Base-by-base conservation (phyloP, 768 basidiomycete genomes). In the Tubosaeta brunneosetosa region DNA sequence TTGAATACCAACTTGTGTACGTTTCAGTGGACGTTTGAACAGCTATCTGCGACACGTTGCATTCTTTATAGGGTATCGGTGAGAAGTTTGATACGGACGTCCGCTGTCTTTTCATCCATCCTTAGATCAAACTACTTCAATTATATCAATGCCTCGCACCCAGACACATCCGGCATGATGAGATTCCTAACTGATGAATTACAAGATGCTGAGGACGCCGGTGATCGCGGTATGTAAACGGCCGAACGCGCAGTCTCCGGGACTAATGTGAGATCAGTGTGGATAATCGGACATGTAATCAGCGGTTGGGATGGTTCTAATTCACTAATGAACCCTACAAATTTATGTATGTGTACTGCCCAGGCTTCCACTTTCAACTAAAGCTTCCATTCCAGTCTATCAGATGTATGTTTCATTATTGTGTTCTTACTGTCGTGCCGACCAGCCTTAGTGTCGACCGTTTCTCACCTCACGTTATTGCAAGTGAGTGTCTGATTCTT, bases 381-480 rank as follows among this genome's bases (percentile, higher is more conserved):
- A 61, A 44, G 14, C 9, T 22, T 25, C 37, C 9, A 4, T 25
- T 41, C 10, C 53, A 78, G 77, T 73, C 61, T 79, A 79, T 58
- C 78, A 79, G 57, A 79, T 79, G 78, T 79, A 16, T 19, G 25
- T 22, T 17, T 34, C 25, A 29, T 44, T 29, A 49, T 52, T 8
- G 2, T 48, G 17, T 10, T 27, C 4, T 47, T 3, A 0, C 25
- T 19, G 38, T 26, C 33, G 31, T 41, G 26, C 40, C 56, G 33
- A 51, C 32, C 19, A 47, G 25, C 7, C 49, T 40, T 32, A 87
- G 85, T 50, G 81, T 88, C 50, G 86, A 88, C 59, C 83, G 86
- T n/a, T 88, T 77, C 66, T 83, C 85, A 8, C 86, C 86, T 29
- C 86, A 88, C 59, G 86, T 88, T 50, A 85, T 88, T 55, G 83